Conservation (phyloP, 1,139 yeast species). For the Saccharomyces hybrid region DNA sequence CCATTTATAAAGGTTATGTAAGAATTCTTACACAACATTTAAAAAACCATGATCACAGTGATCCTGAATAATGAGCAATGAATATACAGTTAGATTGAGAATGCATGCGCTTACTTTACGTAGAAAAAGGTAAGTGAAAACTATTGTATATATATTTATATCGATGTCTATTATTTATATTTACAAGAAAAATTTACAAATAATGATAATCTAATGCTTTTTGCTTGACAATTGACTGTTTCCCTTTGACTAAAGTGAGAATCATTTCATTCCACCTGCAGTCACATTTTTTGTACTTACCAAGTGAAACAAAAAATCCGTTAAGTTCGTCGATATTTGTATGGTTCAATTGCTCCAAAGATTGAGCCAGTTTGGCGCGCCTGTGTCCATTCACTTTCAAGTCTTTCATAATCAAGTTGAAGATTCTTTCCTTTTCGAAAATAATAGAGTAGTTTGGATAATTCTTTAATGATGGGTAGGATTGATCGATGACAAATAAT, state of each 20-base stretch:
- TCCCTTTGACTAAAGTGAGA: conserved; percentile 41
- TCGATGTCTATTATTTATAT: background rate
- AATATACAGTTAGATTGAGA: background rate
- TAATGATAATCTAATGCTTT: conserved; percentile 15
- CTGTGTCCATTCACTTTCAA: conserved; percentile 41
- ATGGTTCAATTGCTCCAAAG: conserved; percentile 41
- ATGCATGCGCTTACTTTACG: background rate
- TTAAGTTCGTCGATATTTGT: conserved; percentile 65
- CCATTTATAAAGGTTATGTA: conserved; percentile 18
- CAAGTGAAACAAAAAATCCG: conserved; percentile 53
- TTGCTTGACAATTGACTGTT: conserved; percentile 25
- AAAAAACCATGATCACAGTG: conserved; percentile 1
- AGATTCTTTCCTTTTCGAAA: conserved; percentile 36
- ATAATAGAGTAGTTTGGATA: conserved; percentile 36
- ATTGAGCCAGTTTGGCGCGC: conserved; percentile 63
- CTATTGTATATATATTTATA: background rate
- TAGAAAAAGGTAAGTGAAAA: background rate
- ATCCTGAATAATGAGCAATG: background rate
- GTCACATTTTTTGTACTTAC: conserved; percentile 35
- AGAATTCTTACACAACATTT: conserved; percentile 19
- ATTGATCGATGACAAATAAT: conserved; percentile 11
- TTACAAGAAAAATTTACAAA: background rate
- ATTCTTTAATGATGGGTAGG: conserved; percentile 23
- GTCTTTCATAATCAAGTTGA: conserved; percentile 38
- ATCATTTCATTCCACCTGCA: conserved; percentile 46